Evolutionary conservation across 768 basidiomycete species (phyloP).

Genomic region (Phaffia australis): DNA sequence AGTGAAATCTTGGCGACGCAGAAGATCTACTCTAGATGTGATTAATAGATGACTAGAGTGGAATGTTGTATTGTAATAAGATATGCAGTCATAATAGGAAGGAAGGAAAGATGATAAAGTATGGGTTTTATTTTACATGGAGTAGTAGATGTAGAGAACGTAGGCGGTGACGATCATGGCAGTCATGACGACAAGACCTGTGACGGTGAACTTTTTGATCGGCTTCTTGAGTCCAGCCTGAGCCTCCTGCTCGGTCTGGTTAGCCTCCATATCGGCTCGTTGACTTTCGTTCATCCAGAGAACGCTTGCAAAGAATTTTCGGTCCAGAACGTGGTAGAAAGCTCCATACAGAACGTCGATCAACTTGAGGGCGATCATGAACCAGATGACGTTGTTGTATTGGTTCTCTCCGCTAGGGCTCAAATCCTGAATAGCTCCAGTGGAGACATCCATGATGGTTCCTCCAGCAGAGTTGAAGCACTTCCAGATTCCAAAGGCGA

Average conservation of each 20-base stretch:
- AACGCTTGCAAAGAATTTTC: conserved; percentile 9
- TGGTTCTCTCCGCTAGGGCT: conserved; percentile 8
- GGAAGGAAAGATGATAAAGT: too few relatives aligned
- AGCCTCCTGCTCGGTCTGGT: not conserved
- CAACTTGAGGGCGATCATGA: conserved; percentile 21
- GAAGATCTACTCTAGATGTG: too few relatives aligned
- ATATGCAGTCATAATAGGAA: too few relatives aligned
- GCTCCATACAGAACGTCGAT: conserved; percentile 8
- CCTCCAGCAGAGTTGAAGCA: conserved; percentile 1
- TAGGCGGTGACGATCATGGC: conserved; percentile 6
- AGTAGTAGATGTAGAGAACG: conserved; percentile 5
- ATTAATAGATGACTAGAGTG: too few relatives aligned
- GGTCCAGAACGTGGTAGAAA: conserved; percentile 9
- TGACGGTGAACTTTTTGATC: conserved; percentile 9
- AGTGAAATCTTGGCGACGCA: too few relatives aligned
- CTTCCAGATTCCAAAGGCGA: conserved; percentile 17
- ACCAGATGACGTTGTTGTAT: conserved; percentile 12
- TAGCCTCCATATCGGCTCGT: not conserved
- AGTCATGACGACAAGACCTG: conserved; percentile 5
- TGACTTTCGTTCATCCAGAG: conserved; percentile 1
- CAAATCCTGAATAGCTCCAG: conserved; percentile 20
- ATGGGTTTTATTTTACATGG: not conserved
- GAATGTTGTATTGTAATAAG: too few relatives aligned
- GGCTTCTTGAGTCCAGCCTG: conserved; percentile 7
- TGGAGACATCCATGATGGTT: conserved; percentile 17